A percentile compares a stretch with the other conserved stretches of the same genome.
These are phyloP conservation scores for Rhododendron molle DNA, from an alignment of 148 eudicot genomes.

Conservation along the genomic window DNA sequence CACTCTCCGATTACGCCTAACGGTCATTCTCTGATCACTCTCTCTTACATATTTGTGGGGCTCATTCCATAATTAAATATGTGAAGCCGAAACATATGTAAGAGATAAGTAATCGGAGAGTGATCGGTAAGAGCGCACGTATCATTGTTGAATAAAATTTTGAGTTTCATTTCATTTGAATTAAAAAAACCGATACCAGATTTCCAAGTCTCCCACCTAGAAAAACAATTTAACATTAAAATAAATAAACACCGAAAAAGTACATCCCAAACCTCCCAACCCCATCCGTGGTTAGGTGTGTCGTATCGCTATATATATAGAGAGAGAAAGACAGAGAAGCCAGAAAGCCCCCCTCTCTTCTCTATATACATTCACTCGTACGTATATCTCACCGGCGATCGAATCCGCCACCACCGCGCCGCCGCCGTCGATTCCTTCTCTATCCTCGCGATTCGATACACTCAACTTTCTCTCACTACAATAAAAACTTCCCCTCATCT, in stretches of 20 bases:
- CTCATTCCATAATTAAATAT: no score
- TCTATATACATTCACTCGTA: not conserved
- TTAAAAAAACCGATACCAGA: not conserved
- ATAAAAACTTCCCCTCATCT: not conserved
- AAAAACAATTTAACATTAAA: no score
- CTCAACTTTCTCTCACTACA: slow-evolving; percentile 1
- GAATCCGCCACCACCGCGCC: not conserved
- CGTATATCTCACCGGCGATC: slow-evolving; percentile 4
- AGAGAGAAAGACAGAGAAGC: not conserved
- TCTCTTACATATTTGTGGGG: no score
- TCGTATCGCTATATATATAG: not conserved
- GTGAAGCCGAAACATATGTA: no score
- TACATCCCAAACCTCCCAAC: not conserved
- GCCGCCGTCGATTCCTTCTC: not conserved
- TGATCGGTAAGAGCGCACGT: no score
- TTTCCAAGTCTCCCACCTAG: not conserved
- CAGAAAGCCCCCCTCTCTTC: not conserved
- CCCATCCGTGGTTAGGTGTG: not conserved
- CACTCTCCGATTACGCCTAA: no score
- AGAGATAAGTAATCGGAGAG: no score
- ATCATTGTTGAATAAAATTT: no score
- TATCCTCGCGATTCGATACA: not conserved
- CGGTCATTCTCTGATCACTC: no score
- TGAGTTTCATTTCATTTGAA: not conserved
- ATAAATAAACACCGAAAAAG: not conserved